Conservation (phyloP, 208 protist species). For the Zelonia costaricensis region DNA sequence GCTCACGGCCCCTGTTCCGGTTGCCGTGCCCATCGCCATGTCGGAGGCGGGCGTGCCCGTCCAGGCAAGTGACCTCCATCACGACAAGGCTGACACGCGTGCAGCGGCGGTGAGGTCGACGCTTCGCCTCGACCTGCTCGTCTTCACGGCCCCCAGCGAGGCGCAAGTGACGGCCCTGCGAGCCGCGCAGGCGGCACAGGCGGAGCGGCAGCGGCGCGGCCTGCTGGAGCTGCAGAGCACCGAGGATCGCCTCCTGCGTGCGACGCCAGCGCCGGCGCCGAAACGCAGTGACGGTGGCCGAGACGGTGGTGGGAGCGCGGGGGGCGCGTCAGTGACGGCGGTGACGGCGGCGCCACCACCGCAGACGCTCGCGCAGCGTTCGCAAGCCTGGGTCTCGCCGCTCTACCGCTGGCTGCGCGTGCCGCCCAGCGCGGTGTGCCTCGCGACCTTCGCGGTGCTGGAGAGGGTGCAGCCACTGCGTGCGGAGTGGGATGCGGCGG, state of each 20-base stretch:
- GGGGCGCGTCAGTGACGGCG: background rate
- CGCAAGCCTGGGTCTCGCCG: background rate
- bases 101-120: background rate
- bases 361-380: background rate
- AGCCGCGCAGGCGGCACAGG: background rate
- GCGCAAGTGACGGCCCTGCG: constrained; percentile 18
- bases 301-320: no score
- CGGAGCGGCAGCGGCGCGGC: constrained; percentile 5
- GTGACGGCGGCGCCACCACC: background rate
- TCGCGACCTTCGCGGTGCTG: constrained; percentile 17
- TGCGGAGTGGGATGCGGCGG: background rate
- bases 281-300: no score
- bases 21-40: constrained; percentile 7
- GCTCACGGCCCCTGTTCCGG: constrained; percentile 8
- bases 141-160: constrained; percentile 23
- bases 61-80: background rate
- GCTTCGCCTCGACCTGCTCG: constrained; percentile 7
- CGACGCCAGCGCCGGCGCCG: background rate
- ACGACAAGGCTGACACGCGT: background rate
- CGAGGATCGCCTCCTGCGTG: constrained; percentile 5
- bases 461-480: constrained; percentile 1
- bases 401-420: constrained; percentile 15
- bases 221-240: constrained; percentile 7
- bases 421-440: constrained; percentile 14
- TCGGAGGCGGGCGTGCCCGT: background rate